A percentile compares a stretch with the other conserved stretches of the same genome.
These are phyloP conservation scores for Diaporthe sp. DNA, from an alignment of 2,329 filamentous ascomycete genomes.

Conservation along the genomic window DNA sequence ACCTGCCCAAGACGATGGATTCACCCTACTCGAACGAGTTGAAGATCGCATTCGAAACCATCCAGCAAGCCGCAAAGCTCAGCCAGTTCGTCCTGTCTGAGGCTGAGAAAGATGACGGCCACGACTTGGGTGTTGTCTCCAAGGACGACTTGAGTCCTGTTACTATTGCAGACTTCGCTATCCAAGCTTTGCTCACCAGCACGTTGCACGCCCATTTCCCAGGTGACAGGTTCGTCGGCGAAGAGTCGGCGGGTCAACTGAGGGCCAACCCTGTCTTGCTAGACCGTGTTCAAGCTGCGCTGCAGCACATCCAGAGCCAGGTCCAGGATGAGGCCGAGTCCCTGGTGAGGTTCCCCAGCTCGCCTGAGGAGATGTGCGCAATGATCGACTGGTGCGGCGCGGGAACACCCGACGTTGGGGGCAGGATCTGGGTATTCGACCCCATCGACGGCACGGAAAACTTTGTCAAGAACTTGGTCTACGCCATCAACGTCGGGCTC, in stretches of 20 bases:
- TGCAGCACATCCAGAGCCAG: slow-evolving; percentile 28
- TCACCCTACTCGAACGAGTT: slow-evolving; percentile 59
- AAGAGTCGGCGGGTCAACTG: slow-evolving; percentile 66
- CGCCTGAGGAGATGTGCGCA: slow-evolving; percentile 62
- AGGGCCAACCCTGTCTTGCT: slow-evolving; percentile 58
- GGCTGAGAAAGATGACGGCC: slow-evolving; percentile 42
- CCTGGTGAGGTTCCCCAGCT: slow-evolving; percentile 50
- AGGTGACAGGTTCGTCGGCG: slow-evolving; percentile 65
- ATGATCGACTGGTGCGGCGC: slow-evolving; percentile 66
- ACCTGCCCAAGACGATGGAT: slow-evolving; percentile 53
- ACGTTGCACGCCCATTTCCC: slow-evolving; percentile 66
- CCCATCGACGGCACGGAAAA: slow-evolving; percentile 73
- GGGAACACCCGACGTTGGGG: slow-evolving; percentile 49
- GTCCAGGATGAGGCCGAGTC: slow-evolving; percentile 44
- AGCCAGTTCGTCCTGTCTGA: slow-evolving; percentile 48
- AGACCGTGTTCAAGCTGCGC: slow-evolving; percentile 59
- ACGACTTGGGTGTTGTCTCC: slow-evolving; percentile 60
- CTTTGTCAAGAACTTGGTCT: slow-evolving; percentile 66
- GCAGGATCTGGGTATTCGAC: slow-evolving; percentile 71
- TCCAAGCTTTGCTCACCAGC: slow-evolving; percentile 67
- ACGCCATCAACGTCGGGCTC: slow-evolving; percentile 70
- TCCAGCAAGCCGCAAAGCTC: slow-evolving; percentile 61
- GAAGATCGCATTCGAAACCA: slow-evolving; percentile 56
- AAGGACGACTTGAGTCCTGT: slow-evolving; percentile 71
- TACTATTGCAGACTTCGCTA: slow-evolving; percentile 71